A percentile compares a stretch with the other conserved stretches of the same genome.
Conservation (phyloP, 2,329 filamentous ascomycete genomes). For the Ploettnerulaceae sp. region DNA sequence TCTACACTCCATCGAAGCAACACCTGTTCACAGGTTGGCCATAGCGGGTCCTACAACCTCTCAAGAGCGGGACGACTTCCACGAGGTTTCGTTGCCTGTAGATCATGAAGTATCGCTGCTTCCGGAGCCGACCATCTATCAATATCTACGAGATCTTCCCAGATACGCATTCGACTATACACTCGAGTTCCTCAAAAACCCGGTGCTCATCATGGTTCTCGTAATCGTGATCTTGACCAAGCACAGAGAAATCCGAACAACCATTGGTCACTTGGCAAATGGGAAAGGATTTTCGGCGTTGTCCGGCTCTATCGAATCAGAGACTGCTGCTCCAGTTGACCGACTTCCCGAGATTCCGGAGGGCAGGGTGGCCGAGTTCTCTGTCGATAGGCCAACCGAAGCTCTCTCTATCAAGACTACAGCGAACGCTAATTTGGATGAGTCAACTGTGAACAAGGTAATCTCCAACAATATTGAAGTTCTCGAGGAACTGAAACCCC, state of each 20-base stretch:
- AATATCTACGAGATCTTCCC: conserved; percentile 47
- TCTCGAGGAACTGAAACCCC: conserved; percentile 26
- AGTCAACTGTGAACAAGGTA: neutral
- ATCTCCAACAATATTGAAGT: conserved; percentile 1
- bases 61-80: too few species aligned
- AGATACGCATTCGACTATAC: conserved; percentile 46
- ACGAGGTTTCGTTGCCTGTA: too few species aligned
- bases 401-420: neutral
- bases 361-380: conserved; percentile 11
- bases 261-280: conserved; percentile 32
- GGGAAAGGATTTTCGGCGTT: neutral
- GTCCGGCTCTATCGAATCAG: neutral
- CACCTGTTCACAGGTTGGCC: neutral
- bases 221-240: conserved; percentile 23
- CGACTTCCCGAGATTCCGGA: conserved; percentile 10
- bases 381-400: conserved; percentile 7
- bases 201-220: conserved; percentile 37
- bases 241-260: conserved; percentile 25
- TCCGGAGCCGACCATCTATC: conserved; percentile 44
- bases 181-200: conserved; percentile 52
- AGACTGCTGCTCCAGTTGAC: neutral
- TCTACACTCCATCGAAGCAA: conserved; percentile 59
- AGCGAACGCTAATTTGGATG: neutral
- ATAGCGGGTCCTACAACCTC: neutral
- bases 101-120: too few species aligned